Evolutionary conservation across 2,329 filamentous ascomycete genomes (phyloP), one percentile per base, ranked within the genome.

Genomic region (Botrytis tulipae): DNA sequence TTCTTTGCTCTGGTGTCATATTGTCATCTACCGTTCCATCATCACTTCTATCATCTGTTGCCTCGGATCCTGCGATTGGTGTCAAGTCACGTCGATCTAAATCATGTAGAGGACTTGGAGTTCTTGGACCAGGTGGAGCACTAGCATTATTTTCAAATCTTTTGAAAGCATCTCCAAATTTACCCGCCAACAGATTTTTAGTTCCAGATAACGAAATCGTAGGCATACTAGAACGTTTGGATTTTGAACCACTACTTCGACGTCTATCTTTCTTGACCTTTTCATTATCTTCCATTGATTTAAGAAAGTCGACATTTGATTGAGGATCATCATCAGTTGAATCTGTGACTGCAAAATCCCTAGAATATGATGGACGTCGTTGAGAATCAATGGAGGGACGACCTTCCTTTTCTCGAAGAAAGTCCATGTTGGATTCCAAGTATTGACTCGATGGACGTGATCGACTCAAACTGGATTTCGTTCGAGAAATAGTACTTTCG

Each of bases 151-250:
- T 86, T 82, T 99, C 96, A 78, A 98, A 98, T 9, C 92, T 89
- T 80, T 95, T 94, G 84, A 98, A 98, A 4, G 95, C 95, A 79
- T 98, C 95, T 0, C 95, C 94, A 81, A 98, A 98, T 78, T 92
- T 94, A 37, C 94, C 93, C 8, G 91, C 91, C n/a, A 98, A 85
- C 54, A 97, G 89, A 73, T 90, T 93, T 82, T 96, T 97, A 40
- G 92, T 92, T 57, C 90, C 90, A 10, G 92, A 90, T 29, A 93
- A 83, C 0, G 91, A 90, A 72, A 92, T 87, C 1, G 87, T 88
- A 20, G 88, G 87, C 76, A 97, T 83, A 81, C 93, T 96, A 1
- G 90, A 87, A 18, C 93, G 88, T 81, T 97, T 97, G 65, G 84
- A 91, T 37, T 86, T 77, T 5, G 83, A 87, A 75, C 88, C 90